These are phyloP conservation scores for Craspedostauros australis DNA, from an alignment of 108 stramenopile genomes.

Conservation along the genomic window DNA sequence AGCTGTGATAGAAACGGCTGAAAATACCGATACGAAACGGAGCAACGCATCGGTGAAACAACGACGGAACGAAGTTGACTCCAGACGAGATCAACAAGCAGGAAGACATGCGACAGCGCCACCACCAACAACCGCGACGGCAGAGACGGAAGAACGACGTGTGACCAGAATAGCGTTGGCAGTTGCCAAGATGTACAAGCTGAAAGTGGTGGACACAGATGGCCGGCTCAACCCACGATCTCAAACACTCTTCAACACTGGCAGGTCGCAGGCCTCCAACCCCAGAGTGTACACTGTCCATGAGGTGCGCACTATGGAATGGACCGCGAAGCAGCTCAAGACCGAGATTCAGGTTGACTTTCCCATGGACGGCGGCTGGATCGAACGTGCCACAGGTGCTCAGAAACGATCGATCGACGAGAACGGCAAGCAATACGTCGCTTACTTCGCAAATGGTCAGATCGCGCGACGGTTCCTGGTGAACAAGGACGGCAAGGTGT, in stretches of 20 bases:
- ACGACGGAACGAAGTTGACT: background rate
- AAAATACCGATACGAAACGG: too few relatives aligned
- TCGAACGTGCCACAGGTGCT: slow-evolving; percentile 20
- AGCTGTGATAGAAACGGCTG: too few relatives aligned
- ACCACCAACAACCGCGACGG: too few relatives aligned
- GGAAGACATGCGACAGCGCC: background rate
- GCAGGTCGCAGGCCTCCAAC: background rate
- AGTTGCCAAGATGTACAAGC: slow-evolving; percentile 60
- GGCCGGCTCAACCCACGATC: slow-evolving; percentile 2
- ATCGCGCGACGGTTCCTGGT: slow-evolving; percentile 54
- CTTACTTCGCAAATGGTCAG: slow-evolving; percentile 47
- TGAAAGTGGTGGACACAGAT: slow-evolving; percentile 26
- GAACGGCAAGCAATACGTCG: slow-evolving; percentile 27
- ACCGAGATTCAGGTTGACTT: slow-evolving; percentile 48
- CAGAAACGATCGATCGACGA: slow-evolving; percentile 5
- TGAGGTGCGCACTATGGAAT: slow-evolving; percentile 8
- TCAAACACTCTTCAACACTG: background rate
- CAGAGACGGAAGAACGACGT: background rate
- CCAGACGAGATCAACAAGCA: background rate
- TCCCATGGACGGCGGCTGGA: slow-evolving; percentile 57
- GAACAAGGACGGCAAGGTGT: slow-evolving; percentile 37
- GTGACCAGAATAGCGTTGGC: slow-evolving; percentile 48
- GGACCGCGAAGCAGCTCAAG: slow-evolving; percentile 35
- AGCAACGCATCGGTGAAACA: background rate
- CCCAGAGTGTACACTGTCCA: slow-evolving; percentile 6